A percentile compares a stretch with the other conserved stretches of the same genome.
Conservation (phyloP, 257 asterid species). For the Orobanche coerulescens region DNA sequence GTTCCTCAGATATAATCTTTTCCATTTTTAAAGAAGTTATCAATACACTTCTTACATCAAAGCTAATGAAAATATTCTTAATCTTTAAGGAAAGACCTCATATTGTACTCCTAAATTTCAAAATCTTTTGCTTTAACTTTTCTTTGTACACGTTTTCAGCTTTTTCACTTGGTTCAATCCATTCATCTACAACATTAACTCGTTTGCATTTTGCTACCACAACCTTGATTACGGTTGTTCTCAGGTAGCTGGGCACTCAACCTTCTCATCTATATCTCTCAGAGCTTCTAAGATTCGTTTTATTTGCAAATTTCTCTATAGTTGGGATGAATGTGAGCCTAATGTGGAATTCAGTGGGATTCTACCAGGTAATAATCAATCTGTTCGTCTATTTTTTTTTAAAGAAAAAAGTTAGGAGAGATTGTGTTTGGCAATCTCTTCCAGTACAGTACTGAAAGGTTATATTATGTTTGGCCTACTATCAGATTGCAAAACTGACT, state of each 20-base stretch:
- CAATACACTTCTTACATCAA: neutral
- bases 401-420: too few species aligned
- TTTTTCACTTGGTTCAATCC: conserved; percentile 28
- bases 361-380: conserved; percentile 65
- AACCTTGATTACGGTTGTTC: conserved; percentile 83
- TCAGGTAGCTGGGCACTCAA: conserved; percentile 95
- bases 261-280: conserved; percentile 70
- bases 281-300: conserved; percentile 75
- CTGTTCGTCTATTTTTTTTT: conserved; percentile 2
- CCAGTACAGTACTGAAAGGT: conserved; percentile 11
- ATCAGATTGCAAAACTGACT: conserved; percentile 88
- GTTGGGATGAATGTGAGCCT: too few species aligned
- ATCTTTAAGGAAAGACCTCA: neutral
- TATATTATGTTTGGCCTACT: conserved; percentile 25
- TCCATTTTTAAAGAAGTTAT: conserved; percentile 10
- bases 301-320: conserved; percentile 90
- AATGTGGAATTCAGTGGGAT: conserved; percentile 99
- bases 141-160: conserved; percentile 17
- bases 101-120: neutral
- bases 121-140: conserved; percentile 1
- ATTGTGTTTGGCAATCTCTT: too few species aligned
- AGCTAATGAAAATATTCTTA: neutral
- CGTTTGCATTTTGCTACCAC: conserved; percentile 94
- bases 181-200: conserved; percentile 90
- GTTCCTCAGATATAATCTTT: neutral